phyloP scores from a whole-genome alignment of 306 rosid species.

The Betula pendula region DNA sequence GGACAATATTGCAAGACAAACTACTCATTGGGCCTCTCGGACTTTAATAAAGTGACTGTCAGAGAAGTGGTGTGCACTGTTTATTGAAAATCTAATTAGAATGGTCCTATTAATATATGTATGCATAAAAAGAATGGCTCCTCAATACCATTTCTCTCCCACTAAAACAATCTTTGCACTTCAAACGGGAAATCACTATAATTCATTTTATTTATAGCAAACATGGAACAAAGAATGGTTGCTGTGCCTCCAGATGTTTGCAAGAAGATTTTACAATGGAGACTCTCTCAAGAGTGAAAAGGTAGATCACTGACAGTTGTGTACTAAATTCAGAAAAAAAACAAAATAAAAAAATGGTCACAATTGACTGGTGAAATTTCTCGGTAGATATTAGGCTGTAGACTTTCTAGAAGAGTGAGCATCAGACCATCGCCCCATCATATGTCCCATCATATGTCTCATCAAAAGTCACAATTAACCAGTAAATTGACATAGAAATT shows the following conservation, averaged over 20 bases:
- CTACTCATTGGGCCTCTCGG: constrained; percentile 5
- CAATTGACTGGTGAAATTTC: background rate
- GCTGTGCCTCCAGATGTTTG: background rate
- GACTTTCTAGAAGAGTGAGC: background rate
- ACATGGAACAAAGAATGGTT: background rate
- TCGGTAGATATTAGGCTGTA: background rate
- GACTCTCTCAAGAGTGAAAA: background rate
- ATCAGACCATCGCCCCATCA: background rate
- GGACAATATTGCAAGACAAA: constrained; percentile 18
- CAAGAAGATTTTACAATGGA: background rate
- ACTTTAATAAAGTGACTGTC: constrained; percentile 12
- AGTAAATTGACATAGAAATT: background rate
- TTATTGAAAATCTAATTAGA: constrained; percentile 19
- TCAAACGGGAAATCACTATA: background rate
- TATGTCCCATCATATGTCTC: background rate
- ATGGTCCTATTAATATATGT: constrained; percentile 24
- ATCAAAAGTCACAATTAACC: background rate
- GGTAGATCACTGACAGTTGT: background rate
- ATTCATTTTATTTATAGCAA: background rate
- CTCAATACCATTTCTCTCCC: background rate
- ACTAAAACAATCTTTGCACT: background rate
- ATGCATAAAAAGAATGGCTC: constrained; percentile 14
- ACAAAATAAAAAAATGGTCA: background rate
- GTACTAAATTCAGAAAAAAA: background rate
- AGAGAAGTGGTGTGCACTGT: constrained; percentile 30